A percentile compares a stretch with the other conserved stretches of the same genome.
phyloP scores from a whole-genome alignment of 441 rosid species.

The Gossypium lobatum region DNA sequence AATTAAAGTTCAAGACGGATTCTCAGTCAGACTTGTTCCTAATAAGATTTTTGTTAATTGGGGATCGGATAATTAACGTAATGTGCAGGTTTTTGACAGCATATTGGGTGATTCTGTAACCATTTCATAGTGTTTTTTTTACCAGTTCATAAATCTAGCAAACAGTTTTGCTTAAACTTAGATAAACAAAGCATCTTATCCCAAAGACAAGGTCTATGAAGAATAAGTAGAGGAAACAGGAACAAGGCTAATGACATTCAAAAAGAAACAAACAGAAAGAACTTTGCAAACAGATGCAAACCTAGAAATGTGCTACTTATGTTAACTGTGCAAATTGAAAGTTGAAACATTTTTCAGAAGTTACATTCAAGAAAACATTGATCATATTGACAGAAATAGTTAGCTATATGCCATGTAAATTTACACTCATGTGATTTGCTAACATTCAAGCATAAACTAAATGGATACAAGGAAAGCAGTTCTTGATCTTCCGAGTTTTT shows the following conservation, averaged over 20 bases:
- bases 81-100: background rate
- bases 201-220: background rate
- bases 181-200: background rate
- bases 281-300: background rate
- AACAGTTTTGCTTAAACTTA: background rate
- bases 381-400: background rate
- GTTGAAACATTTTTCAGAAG: background rate
- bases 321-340: background rate
- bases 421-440: background rate
- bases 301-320: background rate
- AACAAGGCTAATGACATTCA: background rate
- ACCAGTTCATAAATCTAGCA: background rate
- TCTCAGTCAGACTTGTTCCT: background rate
- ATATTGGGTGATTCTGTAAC: background rate
- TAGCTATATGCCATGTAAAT: background rate
- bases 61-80: background rate
- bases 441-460: background rate
- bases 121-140: background rate
- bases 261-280: background rate
- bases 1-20: background rate
- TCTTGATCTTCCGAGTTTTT: slow-evolving; percentile 6
- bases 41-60: background rate
- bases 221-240: background rate
- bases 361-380: background rate
- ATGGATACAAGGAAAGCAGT: background rate